Percentiles rank a stretch among this genome's conserved stretches.
Evolutionary conservation across 805 yeast genomes (phyloP).

Genomic region (Saccharomycopsis selenospora): DNA sequence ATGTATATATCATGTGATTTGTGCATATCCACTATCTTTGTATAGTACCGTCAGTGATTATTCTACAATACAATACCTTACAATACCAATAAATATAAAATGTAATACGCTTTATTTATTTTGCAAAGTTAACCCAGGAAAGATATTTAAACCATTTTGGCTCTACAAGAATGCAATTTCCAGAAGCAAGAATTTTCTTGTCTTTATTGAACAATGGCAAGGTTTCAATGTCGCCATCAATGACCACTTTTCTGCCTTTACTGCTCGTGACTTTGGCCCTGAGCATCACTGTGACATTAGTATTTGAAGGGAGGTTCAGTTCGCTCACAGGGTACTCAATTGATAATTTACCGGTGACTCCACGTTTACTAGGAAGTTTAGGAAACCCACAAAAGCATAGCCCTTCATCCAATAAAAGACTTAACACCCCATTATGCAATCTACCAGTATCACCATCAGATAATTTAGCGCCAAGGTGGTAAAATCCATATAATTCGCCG

Average conservation of each 20-base stretch:
- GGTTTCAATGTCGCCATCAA: conserved; percentile 58
- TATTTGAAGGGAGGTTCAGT: conserved; percentile 33
- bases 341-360: conserved; percentile 78
- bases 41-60: too few species aligned
- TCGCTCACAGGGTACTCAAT: conserved; percentile 41
- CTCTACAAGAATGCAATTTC: conserved; percentile 68
- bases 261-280: conserved; percentile 55
- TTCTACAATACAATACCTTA: too few species aligned
- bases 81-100: too few species aligned
- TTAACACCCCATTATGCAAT: conserved; percentile 66
- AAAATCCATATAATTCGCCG: conserved; percentile 54
- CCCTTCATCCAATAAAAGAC: conserved; percentile 58
- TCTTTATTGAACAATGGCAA: conserved; percentile 30
- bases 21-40: too few species aligned
- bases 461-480: conserved; percentile 50
- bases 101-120: too few species aligned
- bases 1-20: too few species aligned
- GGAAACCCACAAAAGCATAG: conserved; percentile 83
- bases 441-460: conserved; percentile 46
- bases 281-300: conserved; percentile 58
- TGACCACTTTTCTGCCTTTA: conserved; percentile 77
- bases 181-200: conserved; percentile 43
- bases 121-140: conserved; percentile 43
- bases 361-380: conserved; percentile 67
- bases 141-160: conserved; percentile 83